phyloP scores from a whole-genome alignment of 495 filamentous ascomycete species.

The Penicillium salamii region DNA sequence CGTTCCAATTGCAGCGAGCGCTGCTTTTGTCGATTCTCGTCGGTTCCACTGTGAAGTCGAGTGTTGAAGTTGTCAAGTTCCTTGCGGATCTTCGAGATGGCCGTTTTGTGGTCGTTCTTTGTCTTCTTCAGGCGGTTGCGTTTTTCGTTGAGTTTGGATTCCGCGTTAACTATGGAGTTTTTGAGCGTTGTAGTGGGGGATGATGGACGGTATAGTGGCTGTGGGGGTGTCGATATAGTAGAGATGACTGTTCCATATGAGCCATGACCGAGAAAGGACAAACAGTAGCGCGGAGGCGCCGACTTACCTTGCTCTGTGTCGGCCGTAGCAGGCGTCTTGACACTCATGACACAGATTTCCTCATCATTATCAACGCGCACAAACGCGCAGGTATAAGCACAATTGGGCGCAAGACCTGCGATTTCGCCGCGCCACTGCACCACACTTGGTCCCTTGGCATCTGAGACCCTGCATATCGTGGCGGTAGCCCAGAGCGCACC shows the following conservation, averaged over 20 bases:
- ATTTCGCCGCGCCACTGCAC: slow-evolving; percentile 77
- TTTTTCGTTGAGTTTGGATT: slow-evolving; percentile 73
- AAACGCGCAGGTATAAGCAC: slow-evolving; percentile 83
- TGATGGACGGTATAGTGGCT: slow-evolving; percentile 68
- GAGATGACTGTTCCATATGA: slow-evolving; percentile 34
- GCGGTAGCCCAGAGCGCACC: slow-evolving; percentile 85
- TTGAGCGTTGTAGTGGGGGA: slow-evolving; percentile 88
- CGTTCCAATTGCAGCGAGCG: slow-evolving; percentile 74
- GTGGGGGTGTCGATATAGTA: slow-evolving; percentile 40
- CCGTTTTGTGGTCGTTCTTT: slow-evolving; percentile 76
- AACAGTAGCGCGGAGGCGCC: not conserved
- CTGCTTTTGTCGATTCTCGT: slow-evolving; percentile 79
- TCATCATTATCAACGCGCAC: slow-evolving; percentile 69
- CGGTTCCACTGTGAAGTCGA: slow-evolving; percentile 67
- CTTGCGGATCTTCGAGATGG: slow-evolving; percentile 65
- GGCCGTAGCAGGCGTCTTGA: slow-evolving; percentile 73
- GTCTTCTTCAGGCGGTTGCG: slow-evolving; percentile 69
- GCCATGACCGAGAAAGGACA: not conserved
- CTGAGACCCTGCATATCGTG: slow-evolving; percentile 56
- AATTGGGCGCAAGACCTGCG: slow-evolving; percentile 80
- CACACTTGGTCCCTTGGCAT: slow-evolving; percentile 49
- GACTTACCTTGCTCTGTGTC: slow-evolving; percentile 60
- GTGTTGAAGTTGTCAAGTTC: slow-evolving; percentile 75
- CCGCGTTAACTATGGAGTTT: slow-evolving; percentile 78
- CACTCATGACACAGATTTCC: slow-evolving; percentile 72